A percentile compares a stretch with the other conserved stretches of the same genome.
Conservation (phyloP, 805 yeast genomes). For the Debaryomyces maramus region DNA sequence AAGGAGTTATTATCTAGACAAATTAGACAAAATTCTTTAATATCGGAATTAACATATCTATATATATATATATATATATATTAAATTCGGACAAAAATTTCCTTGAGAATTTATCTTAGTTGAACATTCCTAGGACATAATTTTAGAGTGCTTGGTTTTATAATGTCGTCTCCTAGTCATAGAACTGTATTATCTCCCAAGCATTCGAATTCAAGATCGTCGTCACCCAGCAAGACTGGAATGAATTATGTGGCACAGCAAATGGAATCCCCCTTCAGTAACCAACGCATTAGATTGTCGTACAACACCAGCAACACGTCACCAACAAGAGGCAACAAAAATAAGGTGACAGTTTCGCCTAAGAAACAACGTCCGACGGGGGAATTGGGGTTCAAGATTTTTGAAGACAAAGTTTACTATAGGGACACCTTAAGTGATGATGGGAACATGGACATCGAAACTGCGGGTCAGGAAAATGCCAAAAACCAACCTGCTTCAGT, state of each 20-base stretch:
- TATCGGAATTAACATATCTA: no score
- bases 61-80: background rate
- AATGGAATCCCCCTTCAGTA: constrained; percentile 8
- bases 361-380: constrained; percentile 14
- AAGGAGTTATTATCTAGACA: background rate
- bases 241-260: background rate
- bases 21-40: no score
- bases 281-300: constrained; percentile 4
- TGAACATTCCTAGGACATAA: constrained; percentile 1
- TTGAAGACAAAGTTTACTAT: constrained; percentile 15
- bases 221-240: constrained; percentile 12
- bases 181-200: constrained; percentile 26
- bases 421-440: constrained; percentile 3
- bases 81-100: background rate
- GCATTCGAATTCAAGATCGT: constrained; percentile 17
- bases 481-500: background rate
- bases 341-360: constrained; percentile 4
- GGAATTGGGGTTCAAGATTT: constrained; percentile 18
- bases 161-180: constrained; percentile 16
- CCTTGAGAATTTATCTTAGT: background rate
- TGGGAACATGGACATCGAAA: background rate
- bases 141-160: background rate
- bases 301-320: background rate
- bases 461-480: constrained; percentile 26
- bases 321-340: background rate